Evolutionary conservation across 768 basidiomycete species (phyloP), one percentile per base, ranked within the genome.

Genomic region (Naematelia aurantialba): DNA sequence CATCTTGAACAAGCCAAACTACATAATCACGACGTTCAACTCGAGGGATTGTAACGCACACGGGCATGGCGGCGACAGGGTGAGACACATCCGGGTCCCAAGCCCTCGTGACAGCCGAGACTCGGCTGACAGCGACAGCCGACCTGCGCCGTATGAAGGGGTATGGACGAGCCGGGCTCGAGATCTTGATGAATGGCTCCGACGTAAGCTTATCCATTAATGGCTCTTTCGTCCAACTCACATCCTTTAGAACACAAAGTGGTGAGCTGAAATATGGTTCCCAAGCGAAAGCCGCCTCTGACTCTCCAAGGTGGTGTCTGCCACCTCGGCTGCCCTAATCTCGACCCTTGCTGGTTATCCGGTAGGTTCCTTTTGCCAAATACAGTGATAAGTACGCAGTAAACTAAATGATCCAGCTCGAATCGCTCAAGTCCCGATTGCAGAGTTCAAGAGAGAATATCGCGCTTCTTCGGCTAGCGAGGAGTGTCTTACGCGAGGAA

Each of bases 311-410:
- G 73, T 70, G 5, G 89, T 88, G 39, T 91, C 89, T 70, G 91
- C 92, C 31, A 85, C 93, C 60, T 85, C 89, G 44, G 91, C 91
- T 51, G 91, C 90, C 68, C 88, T 92, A 77, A 83, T 92, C 65
- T 92, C 91, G 48, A 96, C 93, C 13, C 84, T 94, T 70, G 88
- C 88, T 57, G 92, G 92, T 51, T 94, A 92, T 77, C 91, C 91
- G 57, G 89, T 84, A 54, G 55, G 78, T 70, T 50, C 21, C 5
- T 5, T n/a, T 19, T 10, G 17, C 14, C 34, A 24, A 19, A 27
- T 10, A 1, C 24, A 19, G 8, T 14, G 21, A n/a, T 26, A 8
- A 19, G 21, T 11, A 25, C 17, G 4, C 12, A 39, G 55, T 39
- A 46, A 27, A 48, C 52, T 51, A 26, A 27, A 42, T 51, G 52